phyloP scores from a whole-genome alignment of 768 basidiomycete species.

The Tulasnella sp. region DNA sequence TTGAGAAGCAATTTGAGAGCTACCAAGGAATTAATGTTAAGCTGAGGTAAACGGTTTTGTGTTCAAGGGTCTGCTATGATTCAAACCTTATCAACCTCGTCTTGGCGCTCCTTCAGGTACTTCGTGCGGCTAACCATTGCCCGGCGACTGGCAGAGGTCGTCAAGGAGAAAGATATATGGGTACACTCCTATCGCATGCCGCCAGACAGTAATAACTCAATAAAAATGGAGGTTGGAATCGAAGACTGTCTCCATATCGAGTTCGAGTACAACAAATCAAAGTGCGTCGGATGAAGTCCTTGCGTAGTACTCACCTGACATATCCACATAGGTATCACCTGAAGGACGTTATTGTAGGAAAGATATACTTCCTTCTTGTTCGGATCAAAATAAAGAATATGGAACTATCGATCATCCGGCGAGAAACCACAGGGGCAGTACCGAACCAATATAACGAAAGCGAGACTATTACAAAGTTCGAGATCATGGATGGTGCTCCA shows the following conservation, averaged over 20 bases:
- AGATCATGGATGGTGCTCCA: conserved; percentile 44
- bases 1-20: conserved; percentile 98
- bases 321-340: conserved; percentile 81
- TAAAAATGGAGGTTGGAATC: conserved; percentile 99
- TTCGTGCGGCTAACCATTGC: conserved; percentile 85
- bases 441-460: conserved; percentile 99
- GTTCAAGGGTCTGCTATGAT: conserved; percentile 24
- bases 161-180: conserved; percentile 91
- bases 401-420: conserved; percentile 94
- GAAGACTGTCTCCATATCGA: conserved; percentile 98
- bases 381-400: conserved; percentile 99
- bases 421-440: conserved; percentile 91
- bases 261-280: conserved; percentile 99
- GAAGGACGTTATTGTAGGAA: conserved; percentile 98
- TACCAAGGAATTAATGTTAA: conserved; percentile 99
- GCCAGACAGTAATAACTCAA: conserved; percentile 92
- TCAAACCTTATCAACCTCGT: background rate
- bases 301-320: too few relatives aligned
- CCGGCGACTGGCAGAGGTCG: conserved; percentile 81
- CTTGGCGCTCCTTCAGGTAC: conserved; percentile 42
- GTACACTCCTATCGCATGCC: conserved; percentile 99
- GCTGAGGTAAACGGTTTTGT: conserved; percentile 77
- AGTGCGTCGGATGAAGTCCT: conserved; percentile 45
- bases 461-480: conserved; percentile 98
- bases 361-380: conserved; percentile 97